These are phyloP conservation scores for Termitomyces sp. DNA, from an alignment of 768 basidiomycete species.

Conservation along the genomic window DNA sequence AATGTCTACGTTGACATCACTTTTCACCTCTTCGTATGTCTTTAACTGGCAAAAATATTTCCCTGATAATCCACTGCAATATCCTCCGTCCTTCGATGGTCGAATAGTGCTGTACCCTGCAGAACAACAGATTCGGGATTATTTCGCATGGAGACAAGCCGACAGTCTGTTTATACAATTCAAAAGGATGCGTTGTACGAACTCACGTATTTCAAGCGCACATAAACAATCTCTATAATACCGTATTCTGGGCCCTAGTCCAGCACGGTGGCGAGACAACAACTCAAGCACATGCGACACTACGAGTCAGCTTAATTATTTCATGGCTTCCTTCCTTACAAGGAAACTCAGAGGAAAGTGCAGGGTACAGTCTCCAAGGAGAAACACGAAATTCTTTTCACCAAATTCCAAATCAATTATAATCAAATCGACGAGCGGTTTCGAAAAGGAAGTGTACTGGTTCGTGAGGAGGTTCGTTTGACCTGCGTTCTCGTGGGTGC, in stretches of 20 bases:
- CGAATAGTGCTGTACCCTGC: slow-evolving; percentile 80
- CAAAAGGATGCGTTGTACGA: neutral
- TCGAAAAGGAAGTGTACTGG: slow-evolving; percentile 81
- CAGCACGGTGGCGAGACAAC: slow-evolving; percentile 75
- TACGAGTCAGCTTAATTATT: slow-evolving; percentile 46
- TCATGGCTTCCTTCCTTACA: neutral
- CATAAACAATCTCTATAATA: slow-evolving; percentile 97
- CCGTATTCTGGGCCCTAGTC: slow-evolving; percentile 91
- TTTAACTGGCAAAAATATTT: slow-evolving; percentile 83
- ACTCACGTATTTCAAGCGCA: slow-evolving; percentile 56
- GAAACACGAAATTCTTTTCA: slow-evolving; percentile 90
- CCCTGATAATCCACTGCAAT: slow-evolving; percentile 61
- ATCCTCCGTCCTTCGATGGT: slow-evolving; percentile 92
- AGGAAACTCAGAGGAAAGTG: neutral
- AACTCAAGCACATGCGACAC: slow-evolving; percentile 73
- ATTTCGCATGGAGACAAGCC: slow-evolving; percentile 93
- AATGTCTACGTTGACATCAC: slow-evolving; percentile 72
- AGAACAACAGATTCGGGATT: slow-evolving; percentile 72
- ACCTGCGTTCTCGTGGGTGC: neutral
- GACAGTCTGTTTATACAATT: slow-evolving; percentile 61
- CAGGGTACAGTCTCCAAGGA: slow-evolving; percentile 87
- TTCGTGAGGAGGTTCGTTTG: slow-evolving; percentile 53
- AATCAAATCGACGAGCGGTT: slow-evolving; percentile 66
- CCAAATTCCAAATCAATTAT: slow-evolving; percentile 83
- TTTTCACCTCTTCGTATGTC: slow-evolving; percentile 89